phyloP scores from a whole-genome alignment of 129 eudicot genomes.

The Centella asiatica region DNA sequence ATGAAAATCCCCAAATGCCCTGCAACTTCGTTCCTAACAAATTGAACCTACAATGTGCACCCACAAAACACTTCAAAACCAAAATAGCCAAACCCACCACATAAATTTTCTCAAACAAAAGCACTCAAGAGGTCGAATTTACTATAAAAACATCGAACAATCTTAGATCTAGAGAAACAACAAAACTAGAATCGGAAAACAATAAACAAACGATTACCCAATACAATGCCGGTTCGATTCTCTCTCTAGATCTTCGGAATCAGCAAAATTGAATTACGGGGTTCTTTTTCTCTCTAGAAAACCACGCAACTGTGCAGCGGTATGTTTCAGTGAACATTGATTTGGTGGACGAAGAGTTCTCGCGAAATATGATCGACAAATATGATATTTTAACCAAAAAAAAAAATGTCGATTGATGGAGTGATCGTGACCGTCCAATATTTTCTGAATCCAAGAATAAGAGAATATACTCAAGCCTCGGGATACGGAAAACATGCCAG shows the following conservation, averaged over 20 bases:
- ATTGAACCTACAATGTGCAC: neutral
- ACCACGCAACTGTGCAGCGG: neutral
- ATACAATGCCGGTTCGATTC: constrained; percentile 9
- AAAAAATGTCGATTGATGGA: neutral
- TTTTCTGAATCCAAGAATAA: neutral
- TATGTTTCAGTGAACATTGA: neutral
- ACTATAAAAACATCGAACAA: neutral
- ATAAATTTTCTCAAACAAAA: neutral
- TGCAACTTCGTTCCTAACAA: neutral
- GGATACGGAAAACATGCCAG: constrained; percentile 16
- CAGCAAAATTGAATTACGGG: no score
- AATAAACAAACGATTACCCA: constrained; percentile 4
- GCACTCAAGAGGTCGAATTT: neutral
- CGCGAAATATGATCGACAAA: no score
- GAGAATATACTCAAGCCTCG: no score
- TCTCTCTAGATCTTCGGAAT: neutral
- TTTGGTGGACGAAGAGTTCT: neutral
- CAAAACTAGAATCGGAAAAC: neutral
- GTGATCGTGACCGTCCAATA: constrained; percentile 21
- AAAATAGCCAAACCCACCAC: neutral
- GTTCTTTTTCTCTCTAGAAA: neutral
- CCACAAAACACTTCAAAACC: neutral
- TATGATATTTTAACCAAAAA: no score
- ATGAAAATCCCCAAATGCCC: neutral
- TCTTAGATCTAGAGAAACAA: neutral